phyloP scores from a whole-genome alignment of 129 eudicot species.

The Centrapalus pauciflorus region DNA sequence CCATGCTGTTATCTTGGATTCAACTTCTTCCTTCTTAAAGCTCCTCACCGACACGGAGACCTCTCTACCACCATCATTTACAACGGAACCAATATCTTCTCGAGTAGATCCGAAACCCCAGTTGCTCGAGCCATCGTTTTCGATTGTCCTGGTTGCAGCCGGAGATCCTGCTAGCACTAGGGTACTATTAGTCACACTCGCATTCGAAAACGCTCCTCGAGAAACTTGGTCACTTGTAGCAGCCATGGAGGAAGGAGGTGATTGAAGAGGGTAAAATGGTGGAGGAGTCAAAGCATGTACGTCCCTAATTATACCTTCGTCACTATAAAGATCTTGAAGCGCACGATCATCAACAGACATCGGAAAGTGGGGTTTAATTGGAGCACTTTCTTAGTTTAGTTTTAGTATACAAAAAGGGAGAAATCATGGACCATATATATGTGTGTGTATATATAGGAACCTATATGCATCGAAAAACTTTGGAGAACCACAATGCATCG shows the following conservation, averaged over 20 bases:
- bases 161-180: slow-evolving; percentile 45
- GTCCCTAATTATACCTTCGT: slow-evolving; percentile 32
- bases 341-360: slow-evolving; percentile 30
- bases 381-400: slow-evolving; percentile 17
- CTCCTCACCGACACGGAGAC: slow-evolving; percentile 36
- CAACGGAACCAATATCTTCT: neutral
- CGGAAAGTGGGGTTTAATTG: slow-evolving; percentile 18
- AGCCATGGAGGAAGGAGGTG: slow-evolving; percentile 23
- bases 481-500: no score
- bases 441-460: no score
- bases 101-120: slow-evolving; percentile 43
- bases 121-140: slow-evolving; percentile 20
- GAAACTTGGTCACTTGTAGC: slow-evolving; percentile 25
- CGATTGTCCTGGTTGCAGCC: slow-evolving; percentile 26
- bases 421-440: slow-evolving; percentile 18
- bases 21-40: slow-evolving; percentile 88
- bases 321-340: slow-evolving; percentile 20
- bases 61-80: slow-evolving; percentile 21
- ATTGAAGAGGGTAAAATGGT: slow-evolving; percentile 5
- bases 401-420: slow-evolving; percentile 22
- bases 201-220: slow-evolving; percentile 20
- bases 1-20: slow-evolving; percentile 83
- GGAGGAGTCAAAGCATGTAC: slow-evolving; percentile 28
- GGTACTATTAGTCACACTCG: slow-evolving; percentile 32
- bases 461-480: no score